Percentiles rank a stretch among this genome's conserved stretches.
Evolutionary conservation across 352 stramenopile species (phyloP).

Genomic region (Pythium pectinolyticum): DNA sequence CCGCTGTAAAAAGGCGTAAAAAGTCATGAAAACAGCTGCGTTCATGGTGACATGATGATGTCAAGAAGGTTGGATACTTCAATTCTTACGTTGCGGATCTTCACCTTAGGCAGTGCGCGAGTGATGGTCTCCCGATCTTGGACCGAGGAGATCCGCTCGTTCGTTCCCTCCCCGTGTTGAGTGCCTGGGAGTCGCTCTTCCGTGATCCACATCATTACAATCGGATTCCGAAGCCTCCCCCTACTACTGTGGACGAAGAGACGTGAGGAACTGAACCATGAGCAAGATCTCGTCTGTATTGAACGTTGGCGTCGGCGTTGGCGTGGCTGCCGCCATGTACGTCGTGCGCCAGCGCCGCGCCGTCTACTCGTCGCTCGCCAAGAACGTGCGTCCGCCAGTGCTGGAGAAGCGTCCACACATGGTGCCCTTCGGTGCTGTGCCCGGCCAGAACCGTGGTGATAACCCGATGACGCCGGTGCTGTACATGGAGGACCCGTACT

Average conservation of each 20-base stretch:
- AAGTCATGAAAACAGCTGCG: slow-evolving; percentile 3
- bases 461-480: slow-evolving; percentile 89
- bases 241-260: slow-evolving; percentile 1
- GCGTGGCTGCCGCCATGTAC: slow-evolving; percentile 54
- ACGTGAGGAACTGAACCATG: slow-evolving; percentile 29
- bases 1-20: slow-evolving; percentile 22
- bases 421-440: slow-evolving; percentile 81
- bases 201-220: slow-evolving; percentile 6
- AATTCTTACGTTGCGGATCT: slow-evolving; percentile 5
- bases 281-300: slow-evolving; percentile 40
- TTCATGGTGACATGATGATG: slow-evolving; percentile 1
- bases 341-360: slow-evolving; percentile 55
- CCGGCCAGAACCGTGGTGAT: slow-evolving; percentile 74
- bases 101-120: slow-evolving; percentile 2
- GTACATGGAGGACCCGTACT: slow-evolving; percentile 93
- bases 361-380: slow-evolving; percentile 57
- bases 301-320: slow-evolving; percentile 57
- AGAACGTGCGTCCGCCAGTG: slow-evolving; percentile 49
- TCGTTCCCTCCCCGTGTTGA: not conserved
- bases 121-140: slow-evolving; percentile 13
- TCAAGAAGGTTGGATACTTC: slow-evolving; percentile 9
- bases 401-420: slow-evolving; percentile 76
- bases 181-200: not conserved
- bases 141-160: slow-evolving; percentile 7
- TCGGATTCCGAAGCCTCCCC: not conserved